Conservation (phyloP, 495 filamentous ascomycete genomes). For the Trichoderma reesei region DNA sequence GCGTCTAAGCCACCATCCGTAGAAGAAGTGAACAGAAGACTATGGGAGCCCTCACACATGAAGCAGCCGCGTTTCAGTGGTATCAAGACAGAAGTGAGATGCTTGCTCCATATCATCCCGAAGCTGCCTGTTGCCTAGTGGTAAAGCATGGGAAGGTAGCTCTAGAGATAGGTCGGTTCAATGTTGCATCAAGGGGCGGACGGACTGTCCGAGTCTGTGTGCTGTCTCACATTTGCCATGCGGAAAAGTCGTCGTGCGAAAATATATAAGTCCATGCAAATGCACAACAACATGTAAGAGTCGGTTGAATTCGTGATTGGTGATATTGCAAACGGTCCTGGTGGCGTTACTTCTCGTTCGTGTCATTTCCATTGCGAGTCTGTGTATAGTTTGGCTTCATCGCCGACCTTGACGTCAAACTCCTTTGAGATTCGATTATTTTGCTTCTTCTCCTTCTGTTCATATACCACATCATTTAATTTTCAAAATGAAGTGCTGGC, state of each 20-base stretch:
- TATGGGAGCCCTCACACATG: no score
- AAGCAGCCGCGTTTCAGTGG: no score
- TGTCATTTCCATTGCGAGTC: not conserved
- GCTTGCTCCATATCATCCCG: not conserved
- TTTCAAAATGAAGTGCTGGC: conserved; percentile 18
- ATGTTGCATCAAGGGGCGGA: not conserved
- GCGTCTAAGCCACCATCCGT: no score
- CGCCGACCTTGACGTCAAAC: no score
- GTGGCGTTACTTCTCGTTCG: no score
- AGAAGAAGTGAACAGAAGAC: no score
- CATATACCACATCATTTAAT: not conserved
- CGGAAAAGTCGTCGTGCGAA: not conserved
- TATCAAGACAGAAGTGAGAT: no score
- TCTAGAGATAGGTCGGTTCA: no score
- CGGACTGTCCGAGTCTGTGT: not conserved
- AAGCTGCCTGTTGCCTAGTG: no score
- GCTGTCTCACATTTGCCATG: not conserved
- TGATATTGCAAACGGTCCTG: not conserved
- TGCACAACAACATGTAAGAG: not conserved
- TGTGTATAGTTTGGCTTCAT: not conserved
- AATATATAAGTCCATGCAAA: not conserved
- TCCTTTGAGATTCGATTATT: no score
- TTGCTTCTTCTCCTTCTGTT: not conserved
- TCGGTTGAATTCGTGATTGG: not conserved
- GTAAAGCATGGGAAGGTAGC: no score